phyloP scores from a whole-genome alignment of 139 green algal species.

The Picochlorum sp. region DNA sequence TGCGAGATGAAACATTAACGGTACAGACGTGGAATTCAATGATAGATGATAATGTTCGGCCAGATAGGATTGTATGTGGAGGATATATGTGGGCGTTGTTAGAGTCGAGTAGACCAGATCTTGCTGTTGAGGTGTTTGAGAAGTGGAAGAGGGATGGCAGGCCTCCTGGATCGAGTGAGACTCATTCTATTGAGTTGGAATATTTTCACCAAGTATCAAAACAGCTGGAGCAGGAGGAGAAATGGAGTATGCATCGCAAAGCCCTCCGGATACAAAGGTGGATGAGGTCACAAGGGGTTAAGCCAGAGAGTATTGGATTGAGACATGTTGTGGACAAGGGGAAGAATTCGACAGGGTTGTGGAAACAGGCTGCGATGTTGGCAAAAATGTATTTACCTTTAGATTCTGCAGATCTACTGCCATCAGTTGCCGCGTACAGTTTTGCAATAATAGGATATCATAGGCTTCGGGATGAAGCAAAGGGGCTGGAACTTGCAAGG shows the following conservation, averaged over 20 bases:
- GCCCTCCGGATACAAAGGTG: constrained; percentile 5
- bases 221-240: neutral
- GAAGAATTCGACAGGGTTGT: neutral
- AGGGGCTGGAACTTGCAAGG: constrained; percentile 11
- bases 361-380: neutral
- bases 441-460: constrained; percentile 17
- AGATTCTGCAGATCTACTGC: constrained; percentile 11
- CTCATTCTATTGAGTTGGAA: neutral
- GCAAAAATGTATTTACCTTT: neutral
- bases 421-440: constrained; percentile 4
- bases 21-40: constrained; percentile 4
- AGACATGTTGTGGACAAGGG: neutral
- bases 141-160: constrained; percentile 2
- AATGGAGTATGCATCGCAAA: constrained; percentile 3
- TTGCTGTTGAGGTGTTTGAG: constrained; percentile 3
- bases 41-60: neutral
- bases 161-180: constrained; percentile 8
- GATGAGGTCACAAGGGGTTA: constrained; percentile 3
- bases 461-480: constrained; percentile 12
- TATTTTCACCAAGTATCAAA: neutral
- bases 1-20: neutral
- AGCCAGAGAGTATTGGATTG: neutral
- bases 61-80: constrained; percentile 5
- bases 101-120: neutral
- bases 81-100: constrained; percentile 12